Percentiles rank a stretch among this genome's conserved stretches.
These are phyloP conservation scores for Sarcocystis neurona DNA, from an alignment of 169 alveolate genomes.

Conservation along the genomic window DNA sequence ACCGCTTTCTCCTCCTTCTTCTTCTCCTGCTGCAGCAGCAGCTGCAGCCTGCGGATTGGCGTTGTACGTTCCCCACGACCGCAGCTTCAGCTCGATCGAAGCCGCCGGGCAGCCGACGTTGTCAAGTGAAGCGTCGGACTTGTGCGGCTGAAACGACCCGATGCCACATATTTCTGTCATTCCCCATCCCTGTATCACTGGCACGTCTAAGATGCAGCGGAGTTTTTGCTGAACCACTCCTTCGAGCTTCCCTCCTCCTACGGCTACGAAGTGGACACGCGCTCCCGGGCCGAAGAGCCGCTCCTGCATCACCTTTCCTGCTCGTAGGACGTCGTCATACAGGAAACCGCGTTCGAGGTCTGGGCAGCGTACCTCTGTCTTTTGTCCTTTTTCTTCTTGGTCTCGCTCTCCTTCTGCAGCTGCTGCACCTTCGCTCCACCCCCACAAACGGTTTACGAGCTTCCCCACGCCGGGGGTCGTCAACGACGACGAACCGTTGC, in stretches of 20 bases:
- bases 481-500: no score
- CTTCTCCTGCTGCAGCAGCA: constrained; percentile 62
- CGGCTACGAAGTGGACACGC: not conserved
- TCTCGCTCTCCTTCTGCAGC: no score
- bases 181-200: constrained; percentile 68
- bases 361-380: no score
- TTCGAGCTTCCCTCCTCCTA: constrained; percentile 34
- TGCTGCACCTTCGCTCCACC: no score
- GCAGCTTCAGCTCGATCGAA: constrained; percentile 75
- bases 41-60: constrained; percentile 63
- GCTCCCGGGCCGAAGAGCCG: constrained; percentile 11
- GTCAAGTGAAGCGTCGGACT: constrained; percentile 41
- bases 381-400: no score
- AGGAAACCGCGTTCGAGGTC: not conserved
- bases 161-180: constrained; percentile 84
- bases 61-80: constrained; percentile 75
- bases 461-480: no score
- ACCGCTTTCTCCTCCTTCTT: no score
- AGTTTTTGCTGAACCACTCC: constrained; percentile 16
- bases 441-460: no score
- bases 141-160: constrained; percentile 64
- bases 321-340: constrained; percentile 6
- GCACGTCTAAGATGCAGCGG: not conserved
- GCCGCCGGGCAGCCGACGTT: constrained; percentile 83
- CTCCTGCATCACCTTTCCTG: not conserved